Conservation (phyloP, 1,284 basidiomycete species). For the Exobasidium cylindrosporum region DNA sequence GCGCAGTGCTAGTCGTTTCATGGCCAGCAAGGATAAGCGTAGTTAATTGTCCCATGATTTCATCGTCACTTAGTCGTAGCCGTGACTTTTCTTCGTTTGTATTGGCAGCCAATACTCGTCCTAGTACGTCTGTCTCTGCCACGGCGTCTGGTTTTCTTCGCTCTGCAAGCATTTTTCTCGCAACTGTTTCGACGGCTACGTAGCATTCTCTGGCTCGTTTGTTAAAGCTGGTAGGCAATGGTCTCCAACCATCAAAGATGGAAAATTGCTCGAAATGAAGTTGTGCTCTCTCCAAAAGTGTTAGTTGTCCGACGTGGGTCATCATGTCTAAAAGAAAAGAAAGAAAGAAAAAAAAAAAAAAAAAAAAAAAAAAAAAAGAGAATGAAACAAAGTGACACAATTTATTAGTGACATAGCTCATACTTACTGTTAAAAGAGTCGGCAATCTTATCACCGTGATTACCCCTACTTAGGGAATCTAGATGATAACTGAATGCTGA, state of each 20-base stretch:
- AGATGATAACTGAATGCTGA: conserved; percentile 21
- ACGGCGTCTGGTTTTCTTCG: not conserved
- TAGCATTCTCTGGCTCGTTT: conserved; percentile 1
- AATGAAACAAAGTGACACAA: not conserved
- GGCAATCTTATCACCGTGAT: conserved; percentile 12
- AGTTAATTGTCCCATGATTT: conserved; percentile 44
- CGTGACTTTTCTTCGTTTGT: not conserved
- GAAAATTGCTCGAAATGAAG: conserved; percentile 16
- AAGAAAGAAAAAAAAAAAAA: not conserved
- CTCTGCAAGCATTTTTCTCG: not conserved
- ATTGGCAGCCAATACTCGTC: not conserved
- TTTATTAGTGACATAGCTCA: not conserved
- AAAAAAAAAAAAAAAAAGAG: not conserved
- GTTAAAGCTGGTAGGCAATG: conserved; percentile 14
- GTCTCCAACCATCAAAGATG: conserved; percentile 15
- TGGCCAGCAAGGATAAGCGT: conserved; percentile 44
- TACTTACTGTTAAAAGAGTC: conserved; percentile 14
- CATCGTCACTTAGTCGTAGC: conserved; percentile 1
- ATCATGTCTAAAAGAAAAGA: not conserved
- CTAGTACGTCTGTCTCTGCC: not conserved
- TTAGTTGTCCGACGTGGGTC: conserved; percentile 10
- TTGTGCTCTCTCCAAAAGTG: conserved; percentile 9
- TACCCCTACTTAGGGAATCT: conserved; percentile 15
- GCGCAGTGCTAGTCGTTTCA: conserved; percentile 45
- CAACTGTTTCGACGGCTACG: not conserved